Evolutionary conservation across 202 grass and related monocot species (phyloP).

Genomic region (Miscanthus sacchariflorus): DNA sequence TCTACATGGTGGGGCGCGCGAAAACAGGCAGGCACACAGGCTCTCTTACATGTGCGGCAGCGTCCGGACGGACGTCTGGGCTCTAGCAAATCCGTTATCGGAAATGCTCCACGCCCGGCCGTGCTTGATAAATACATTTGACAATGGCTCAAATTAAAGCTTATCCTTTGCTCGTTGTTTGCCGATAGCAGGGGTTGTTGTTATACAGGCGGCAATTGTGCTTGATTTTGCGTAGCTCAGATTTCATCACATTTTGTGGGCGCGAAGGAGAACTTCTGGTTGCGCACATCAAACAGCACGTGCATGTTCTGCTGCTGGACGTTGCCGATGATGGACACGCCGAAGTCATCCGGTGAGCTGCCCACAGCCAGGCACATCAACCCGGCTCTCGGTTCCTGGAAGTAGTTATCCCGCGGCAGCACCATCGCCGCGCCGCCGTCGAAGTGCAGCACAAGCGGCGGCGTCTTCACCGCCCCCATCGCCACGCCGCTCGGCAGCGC

Average conservation of each 20-base stretch:
- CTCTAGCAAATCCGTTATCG: too few species aligned
- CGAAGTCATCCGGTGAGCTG: conserved; percentile 24
- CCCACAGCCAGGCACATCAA: conserved; percentile 58
- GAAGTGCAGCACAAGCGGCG: conserved; percentile 69
- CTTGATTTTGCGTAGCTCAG: background rate
- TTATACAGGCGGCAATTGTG: background rate
- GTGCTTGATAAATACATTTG: too few species aligned
- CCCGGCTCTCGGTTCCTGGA: conserved; percentile 49
- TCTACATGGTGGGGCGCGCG: too few species aligned
- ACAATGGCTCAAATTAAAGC: background rate
- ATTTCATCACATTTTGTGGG: conserved; percentile 54
- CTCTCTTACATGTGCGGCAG: too few species aligned
- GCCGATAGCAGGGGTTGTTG: background rate
- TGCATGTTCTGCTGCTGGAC: conserved; percentile 82
- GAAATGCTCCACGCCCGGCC: too few species aligned
- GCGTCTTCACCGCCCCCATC: conserved; percentile 40
- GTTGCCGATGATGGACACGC: conserved; percentile 65
- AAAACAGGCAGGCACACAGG: too few species aligned
- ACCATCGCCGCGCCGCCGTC: conserved; percentile 62
- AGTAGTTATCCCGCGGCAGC: conserved; percentile 65
- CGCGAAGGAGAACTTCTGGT: conserved; percentile 59
- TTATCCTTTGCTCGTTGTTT: background rate
- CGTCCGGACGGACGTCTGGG: too few species aligned
- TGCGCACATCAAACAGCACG: conserved; percentile 62
- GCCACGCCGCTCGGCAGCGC: conserved; percentile 28